Conservation (phyloP, 805 yeast genomes). For the Kodamaea nitidulidarum region DNA sequence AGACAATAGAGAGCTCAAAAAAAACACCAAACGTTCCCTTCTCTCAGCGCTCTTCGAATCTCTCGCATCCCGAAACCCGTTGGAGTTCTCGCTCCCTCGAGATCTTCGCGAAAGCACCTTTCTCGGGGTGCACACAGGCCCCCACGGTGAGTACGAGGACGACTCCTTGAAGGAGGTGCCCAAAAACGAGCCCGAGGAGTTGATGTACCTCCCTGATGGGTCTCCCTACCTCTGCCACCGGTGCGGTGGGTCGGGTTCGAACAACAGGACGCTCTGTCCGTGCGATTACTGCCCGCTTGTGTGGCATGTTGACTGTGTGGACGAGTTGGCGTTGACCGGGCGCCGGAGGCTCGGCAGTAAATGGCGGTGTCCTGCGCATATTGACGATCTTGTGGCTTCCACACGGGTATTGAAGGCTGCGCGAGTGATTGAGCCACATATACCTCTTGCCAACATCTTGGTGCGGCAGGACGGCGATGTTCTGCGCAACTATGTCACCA, state of each 20-base stretch:
- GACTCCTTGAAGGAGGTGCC: slow-evolving; percentile 39
- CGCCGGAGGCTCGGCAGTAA: slow-evolving; percentile 64
- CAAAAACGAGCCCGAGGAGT: slow-evolving; percentile 47
- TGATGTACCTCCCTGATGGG: slow-evolving; percentile 64
- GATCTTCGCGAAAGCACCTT: slow-evolving; percentile 62
- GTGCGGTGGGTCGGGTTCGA: slow-evolving; percentile 69
- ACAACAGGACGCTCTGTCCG: slow-evolving; percentile 49
- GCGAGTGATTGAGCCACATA: slow-evolving; percentile 48
- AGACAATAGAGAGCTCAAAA: background rate
- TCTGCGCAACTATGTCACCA: background rate
- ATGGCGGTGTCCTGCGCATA: slow-evolving; percentile 93
- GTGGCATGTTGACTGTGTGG: slow-evolving; percentile 88
- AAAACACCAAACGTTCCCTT: background rate
- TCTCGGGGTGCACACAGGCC: slow-evolving; percentile 64
- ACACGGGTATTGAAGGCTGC: slow-evolving; percentile 43
- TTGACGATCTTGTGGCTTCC: slow-evolving; percentile 43
- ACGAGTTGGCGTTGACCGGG: slow-evolving; percentile 67
- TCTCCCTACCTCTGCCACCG: slow-evolving; percentile 66
- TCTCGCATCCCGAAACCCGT: slow-evolving; percentile 25
- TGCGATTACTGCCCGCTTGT: slow-evolving; percentile 81
- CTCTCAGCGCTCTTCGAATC: background rate
- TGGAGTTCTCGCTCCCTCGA: slow-evolving; percentile 53
- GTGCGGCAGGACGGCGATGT: slow-evolving; percentile 1
- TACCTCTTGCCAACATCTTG: slow-evolving; percentile 4
- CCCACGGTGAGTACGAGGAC: slow-evolving; percentile 68